Conservation (phyloP, 257 asterid species). For the Perilla frutescens region DNA sequence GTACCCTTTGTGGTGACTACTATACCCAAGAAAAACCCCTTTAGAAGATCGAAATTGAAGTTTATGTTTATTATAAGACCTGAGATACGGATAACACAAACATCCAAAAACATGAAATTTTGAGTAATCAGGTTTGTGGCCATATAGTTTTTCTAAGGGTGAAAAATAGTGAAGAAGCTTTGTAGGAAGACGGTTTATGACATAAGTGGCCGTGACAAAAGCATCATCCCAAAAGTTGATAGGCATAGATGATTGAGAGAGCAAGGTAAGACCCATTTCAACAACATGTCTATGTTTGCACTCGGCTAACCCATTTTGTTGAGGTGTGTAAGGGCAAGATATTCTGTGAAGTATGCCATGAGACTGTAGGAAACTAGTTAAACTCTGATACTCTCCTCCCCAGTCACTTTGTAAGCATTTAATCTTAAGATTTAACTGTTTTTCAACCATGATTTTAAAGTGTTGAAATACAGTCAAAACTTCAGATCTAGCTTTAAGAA, state of each 20-base stretch:
- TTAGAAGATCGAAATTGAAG: not conserved
- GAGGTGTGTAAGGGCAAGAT: not conserved
- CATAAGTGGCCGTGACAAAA: not conserved
- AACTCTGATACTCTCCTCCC: not conserved
- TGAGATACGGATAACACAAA: not conserved
- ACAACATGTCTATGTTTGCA: not conserved
- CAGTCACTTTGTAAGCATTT: not conserved
- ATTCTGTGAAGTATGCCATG: not conserved
- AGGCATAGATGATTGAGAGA: not conserved
- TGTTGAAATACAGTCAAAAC: not conserved
- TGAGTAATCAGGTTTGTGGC: not conserved
- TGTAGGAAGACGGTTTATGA: not conserved
- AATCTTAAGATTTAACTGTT: not conserved
- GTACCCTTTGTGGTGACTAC: not conserved
- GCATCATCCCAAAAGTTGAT: not conserved
- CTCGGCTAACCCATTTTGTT: not conserved
- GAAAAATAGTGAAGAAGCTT: too few species aligned
- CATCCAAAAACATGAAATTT: not conserved
- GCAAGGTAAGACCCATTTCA: not conserved
- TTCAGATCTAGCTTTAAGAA: not conserved
- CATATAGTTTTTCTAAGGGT: too few species aligned
- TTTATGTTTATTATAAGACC: not conserved
- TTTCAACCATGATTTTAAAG: not conserved
- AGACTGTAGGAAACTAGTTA: not conserved
- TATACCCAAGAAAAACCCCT: not conserved